A percentile compares a stretch with the other conserved stretches of the same genome.
These are phyloP conservation scores for Fraxinus albicans DNA, from an alignment of 305 asterid species.

Conservation along the genomic window DNA sequence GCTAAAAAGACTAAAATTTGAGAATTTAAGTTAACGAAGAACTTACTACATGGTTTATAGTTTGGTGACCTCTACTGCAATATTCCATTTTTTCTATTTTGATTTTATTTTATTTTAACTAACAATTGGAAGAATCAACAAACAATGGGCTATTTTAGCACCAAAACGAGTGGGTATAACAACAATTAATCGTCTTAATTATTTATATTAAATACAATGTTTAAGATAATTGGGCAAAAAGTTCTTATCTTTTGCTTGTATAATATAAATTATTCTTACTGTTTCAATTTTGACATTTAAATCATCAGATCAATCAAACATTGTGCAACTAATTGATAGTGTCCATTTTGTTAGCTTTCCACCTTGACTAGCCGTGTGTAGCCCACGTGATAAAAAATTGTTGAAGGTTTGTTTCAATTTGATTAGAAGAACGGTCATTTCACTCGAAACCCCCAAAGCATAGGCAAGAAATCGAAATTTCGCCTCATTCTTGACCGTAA, in stretches of 20 bases:
- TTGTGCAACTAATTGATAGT: background rate
- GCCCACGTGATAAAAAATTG: no score
- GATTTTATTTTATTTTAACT: no score
- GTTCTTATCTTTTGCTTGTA: background rate
- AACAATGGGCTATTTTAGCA: background rate
- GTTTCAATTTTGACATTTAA: background rate
- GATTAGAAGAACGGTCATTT: no score
- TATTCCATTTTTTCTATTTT: background rate
- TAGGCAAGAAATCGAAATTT: no score
- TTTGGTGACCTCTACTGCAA: background rate
- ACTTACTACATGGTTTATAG: background rate
- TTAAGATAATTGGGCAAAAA: background rate
- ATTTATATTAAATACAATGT: background rate
- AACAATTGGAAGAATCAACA: background rate
- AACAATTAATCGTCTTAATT: background rate
- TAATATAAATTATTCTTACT: background rate
- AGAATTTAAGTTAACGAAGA: background rate
- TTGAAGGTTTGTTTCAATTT: no score
- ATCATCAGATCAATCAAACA: background rate
- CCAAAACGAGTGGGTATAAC: background rate
- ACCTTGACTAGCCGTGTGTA: no score
- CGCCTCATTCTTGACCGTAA: no score
- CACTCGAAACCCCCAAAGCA: no score
- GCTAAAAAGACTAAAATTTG: background rate
- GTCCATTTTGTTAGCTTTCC: background rate